Base-by-base conservation (phyloP, 164 flowering plant genomes). In the Buxus sempervirens region DNA sequence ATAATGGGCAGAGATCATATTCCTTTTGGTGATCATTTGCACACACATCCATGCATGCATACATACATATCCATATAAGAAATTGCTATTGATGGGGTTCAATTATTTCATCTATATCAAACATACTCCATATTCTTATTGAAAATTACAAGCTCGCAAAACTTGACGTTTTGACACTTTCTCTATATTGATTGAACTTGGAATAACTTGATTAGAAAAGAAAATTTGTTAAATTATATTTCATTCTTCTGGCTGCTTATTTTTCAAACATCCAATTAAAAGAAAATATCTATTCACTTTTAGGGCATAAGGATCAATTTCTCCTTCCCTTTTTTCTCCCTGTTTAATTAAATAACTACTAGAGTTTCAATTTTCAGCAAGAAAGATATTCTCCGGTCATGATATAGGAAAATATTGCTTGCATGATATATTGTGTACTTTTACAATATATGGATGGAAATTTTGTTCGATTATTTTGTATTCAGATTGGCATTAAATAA, bases 11-110 rank as follows among this genome's bases (percentile, higher is more conserved):
- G 79, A 82, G 64, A 74, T 61, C 71, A 74, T 72, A 76, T 28
- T 64, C 72, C 78, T 76, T 78, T 76, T 78, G 76, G 72, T 77
- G 76, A 69, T 73, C 66, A 69, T 62, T 76, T 72, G 76, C 73
- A 59, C 68, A 75, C 7, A 1, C 53, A 65, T 13, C 20, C 21
- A 24, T 3, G 15, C 36, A 32, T 32, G 3, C 38, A 32, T 32
- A 32, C 38, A 32, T 7, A 32, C 38, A 32, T 32, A 32, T 7
- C n/a, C n/a, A n/a, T n/a, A n/a, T n/a, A n/a, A n/a, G n/a, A n/a
- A n/a, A 4, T 45, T 10, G 51, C 14, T 45, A 45, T 15, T 15
- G 12, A 4, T 45, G 51, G 16, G 12, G 51, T 45, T 45, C 51
- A 45, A 45, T 1, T 45, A 1, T 10, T 45, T 6, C 1, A 10